These are phyloP conservation scores for Clitopilus passeckerianus DNA, from an alignment of 768 basidiomycete genomes.

Conservation along the genomic window DNA sequence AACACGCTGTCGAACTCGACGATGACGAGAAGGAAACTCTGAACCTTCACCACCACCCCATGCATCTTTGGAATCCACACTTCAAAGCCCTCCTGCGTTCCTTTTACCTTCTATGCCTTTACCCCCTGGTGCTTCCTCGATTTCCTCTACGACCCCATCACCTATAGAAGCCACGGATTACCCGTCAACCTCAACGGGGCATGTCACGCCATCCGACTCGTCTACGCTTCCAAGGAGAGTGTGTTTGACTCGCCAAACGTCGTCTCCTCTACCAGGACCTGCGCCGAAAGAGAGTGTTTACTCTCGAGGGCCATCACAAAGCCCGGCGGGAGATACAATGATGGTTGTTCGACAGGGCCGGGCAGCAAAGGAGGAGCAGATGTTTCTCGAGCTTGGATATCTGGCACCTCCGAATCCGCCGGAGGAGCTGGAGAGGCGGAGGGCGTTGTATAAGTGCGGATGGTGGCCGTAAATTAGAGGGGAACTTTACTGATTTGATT, in stretches of 20 bases:
- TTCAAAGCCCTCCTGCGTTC: not conserved
- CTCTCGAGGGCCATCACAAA: slow-evolving; percentile 20
- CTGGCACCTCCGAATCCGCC: slow-evolving; percentile 81
- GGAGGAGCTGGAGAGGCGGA: slow-evolving; percentile 75
- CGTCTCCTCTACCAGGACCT: slow-evolving; percentile 54
- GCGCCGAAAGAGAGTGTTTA: slow-evolving; percentile 24
- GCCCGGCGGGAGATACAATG: not conserved
- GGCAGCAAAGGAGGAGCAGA: slow-evolving; percentile 62
- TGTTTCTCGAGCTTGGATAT: slow-evolving; percentile 60
- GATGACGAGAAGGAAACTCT: not conserved
- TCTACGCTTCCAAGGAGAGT: slow-evolving; percentile 43
- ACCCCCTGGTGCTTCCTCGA: not conserved
- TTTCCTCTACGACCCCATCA: not conserved
- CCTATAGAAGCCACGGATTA: not conserved
- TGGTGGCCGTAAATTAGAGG: not conserved
- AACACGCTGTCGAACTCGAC: not conserved
- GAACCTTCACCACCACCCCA: not conserved
- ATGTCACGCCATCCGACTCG: slow-evolving; percentile 28
- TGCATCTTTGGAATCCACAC: not conserved
- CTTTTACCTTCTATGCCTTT: not conserved
- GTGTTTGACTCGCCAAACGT: slow-evolving; percentile 56
- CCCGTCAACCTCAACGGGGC: not conserved
- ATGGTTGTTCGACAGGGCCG: not conserved
- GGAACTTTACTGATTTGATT: not conserved
- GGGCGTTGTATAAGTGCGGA: slow-evolving; percentile 82